Conservation (phyloP, 2,329 filamentous ascomycete species). For the Alternaria brassicae region DNA sequence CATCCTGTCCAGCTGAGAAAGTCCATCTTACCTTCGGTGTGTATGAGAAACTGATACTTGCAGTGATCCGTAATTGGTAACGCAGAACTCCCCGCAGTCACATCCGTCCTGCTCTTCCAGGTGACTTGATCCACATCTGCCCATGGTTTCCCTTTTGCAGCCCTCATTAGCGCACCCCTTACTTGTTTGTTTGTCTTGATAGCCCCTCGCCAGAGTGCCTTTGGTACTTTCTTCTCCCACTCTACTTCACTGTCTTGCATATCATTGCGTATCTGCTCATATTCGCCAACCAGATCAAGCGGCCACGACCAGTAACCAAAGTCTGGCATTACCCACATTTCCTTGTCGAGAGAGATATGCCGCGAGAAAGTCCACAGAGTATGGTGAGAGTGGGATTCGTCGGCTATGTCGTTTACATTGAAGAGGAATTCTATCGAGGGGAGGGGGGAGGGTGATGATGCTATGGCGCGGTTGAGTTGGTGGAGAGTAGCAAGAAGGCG, state of each 20-base stretch:
- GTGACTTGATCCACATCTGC: constrained; percentile 25
- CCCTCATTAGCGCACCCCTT: constrained; percentile 16
- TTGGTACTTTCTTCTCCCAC: constrained; percentile 27
- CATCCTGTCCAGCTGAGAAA: not conserved
- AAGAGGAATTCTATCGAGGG: constrained; percentile 63
- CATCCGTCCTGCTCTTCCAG: constrained; percentile 21
- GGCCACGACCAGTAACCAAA: constrained; percentile 36
- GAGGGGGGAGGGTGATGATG: constrained; percentile 57
- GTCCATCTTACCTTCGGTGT: constrained; percentile 57
- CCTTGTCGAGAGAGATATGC: constrained; percentile 14
- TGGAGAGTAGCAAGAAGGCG: constrained; percentile 58
- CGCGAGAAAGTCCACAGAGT: constrained; percentile 26
- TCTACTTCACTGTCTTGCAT: constrained; percentile 13
- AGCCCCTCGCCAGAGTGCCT: constrained; percentile 43
- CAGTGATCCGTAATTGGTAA: constrained; percentile 32
- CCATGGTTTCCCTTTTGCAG: constrained; percentile 23
- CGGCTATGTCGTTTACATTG: constrained; percentile 49
- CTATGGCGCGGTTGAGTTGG: constrained; percentile 49
- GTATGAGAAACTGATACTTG: constrained; percentile 52
- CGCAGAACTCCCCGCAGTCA: constrained; percentile 8
- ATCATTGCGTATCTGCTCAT: constrained; percentile 22
- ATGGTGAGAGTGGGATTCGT: constrained; percentile 17
- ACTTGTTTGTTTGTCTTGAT: constrained; percentile 33
- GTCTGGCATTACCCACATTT: constrained; percentile 34
- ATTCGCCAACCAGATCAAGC: constrained; percentile 23